Evolutionary conservation across 1,284 basidiomycete genomes (phyloP).

Genomic region (Boletus semigastroideus): DNA sequence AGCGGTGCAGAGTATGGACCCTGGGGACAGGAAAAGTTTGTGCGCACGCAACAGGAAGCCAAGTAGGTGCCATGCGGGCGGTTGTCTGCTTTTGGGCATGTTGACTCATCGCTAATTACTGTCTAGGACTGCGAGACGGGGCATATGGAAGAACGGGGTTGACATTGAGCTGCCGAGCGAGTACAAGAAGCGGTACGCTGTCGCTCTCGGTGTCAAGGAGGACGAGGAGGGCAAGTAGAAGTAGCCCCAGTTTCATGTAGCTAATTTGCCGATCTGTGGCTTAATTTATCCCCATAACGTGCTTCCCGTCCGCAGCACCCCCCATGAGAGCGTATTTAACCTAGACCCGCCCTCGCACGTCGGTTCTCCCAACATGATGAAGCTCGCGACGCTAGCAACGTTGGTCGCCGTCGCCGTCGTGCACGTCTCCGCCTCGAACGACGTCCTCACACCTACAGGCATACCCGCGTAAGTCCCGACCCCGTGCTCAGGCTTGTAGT

Average conservation of each 20-base stretch:
- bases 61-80: conserved; percentile 48
- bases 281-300: too few species aligned
- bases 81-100: background rate
- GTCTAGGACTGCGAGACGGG: conserved; percentile 52
- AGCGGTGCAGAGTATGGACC: conserved; percentile 77
- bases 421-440: conserved; percentile 3
- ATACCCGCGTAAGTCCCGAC: conserved; percentile 21
- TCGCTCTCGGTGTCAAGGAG: conserved; percentile 9
- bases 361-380: conserved; percentile 7
- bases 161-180: conserved; percentile 70
- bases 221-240: too few species aligned
- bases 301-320: too few species aligned
- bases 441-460: conserved; percentile 14
- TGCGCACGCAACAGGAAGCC: conserved; percentile 60
- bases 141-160: conserved; percentile 70
- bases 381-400: conserved; percentile 3
- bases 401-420: conserved; percentile 14
- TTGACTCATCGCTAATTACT: background rate
- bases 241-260: too few species aligned
- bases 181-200: conserved; percentile 70
- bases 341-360: background rate
- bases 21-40: conserved; percentile 62
- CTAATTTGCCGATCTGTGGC: too few species aligned
- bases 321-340: too few species aligned
- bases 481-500: too few species aligned